A percentile compares a stretch with the other conserved stretches of the same genome.
Evolutionary conservation across 331 rosid species (phyloP).

Genomic region (Pyrus hybrid): DNA sequence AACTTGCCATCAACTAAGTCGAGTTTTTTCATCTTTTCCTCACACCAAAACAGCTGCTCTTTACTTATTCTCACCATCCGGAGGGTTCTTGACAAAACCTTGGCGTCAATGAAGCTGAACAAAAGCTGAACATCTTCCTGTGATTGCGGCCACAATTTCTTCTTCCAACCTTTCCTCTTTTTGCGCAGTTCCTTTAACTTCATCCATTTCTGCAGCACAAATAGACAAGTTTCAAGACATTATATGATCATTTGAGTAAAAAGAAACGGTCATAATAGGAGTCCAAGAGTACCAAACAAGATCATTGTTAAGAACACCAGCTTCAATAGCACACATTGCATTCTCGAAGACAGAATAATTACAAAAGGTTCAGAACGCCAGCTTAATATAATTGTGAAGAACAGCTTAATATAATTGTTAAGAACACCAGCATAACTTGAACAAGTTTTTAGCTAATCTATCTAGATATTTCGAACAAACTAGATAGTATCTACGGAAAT

Average conservation of each 20-base stretch:
- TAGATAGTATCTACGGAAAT: no score
- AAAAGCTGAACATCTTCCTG: slow-evolving; percentile 66
- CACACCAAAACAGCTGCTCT: slow-evolving; percentile 84
- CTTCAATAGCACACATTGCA: background rate
- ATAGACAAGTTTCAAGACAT: background rate
- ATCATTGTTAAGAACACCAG: no score
- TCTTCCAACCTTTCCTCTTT: slow-evolving; percentile 69
- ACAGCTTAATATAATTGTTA: background rate
- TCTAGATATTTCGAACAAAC: background rate
- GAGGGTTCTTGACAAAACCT: slow-evolving; percentile 57
- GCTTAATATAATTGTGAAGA: background rate
- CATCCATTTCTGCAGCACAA: slow-evolving; percentile 53
- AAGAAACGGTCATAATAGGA: background rate
- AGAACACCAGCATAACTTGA: background rate
- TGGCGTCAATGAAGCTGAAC: slow-evolving; percentile 58
- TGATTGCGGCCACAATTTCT: slow-evolving; percentile 58
- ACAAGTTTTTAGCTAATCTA: background rate
- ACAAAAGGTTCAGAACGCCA: background rate
- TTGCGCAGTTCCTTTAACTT: slow-evolving; percentile 65
- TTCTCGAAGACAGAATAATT: background rate
- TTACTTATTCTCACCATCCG: slow-evolving; percentile 63
- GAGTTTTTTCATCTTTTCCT: slow-evolving; percentile 81
- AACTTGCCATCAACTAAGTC: slow-evolving; percentile 50
- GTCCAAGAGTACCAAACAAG: background rate
- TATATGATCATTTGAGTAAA: background rate